phyloP scores from a whole-genome alignment of 805 yeast genomes.

The Yarrowia porcina region DNA sequence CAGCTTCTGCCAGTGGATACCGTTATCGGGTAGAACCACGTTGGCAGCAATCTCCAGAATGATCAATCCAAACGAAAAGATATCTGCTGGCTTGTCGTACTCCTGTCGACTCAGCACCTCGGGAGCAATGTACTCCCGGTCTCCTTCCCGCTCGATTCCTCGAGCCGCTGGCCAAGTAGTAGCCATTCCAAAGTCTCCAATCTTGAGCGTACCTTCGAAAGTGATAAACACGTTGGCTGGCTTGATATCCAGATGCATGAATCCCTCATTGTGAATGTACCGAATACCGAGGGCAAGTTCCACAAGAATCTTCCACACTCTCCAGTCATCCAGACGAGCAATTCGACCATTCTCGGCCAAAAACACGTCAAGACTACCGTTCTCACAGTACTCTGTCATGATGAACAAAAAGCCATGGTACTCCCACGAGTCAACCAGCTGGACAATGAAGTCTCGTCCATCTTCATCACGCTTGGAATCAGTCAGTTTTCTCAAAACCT shows the following conservation, averaged over 20 bases:
- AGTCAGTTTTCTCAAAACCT: slow-evolving; percentile 45
- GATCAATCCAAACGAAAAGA: slow-evolving; percentile 89
- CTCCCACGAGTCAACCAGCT: slow-evolving; percentile 84
- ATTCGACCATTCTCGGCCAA: slow-evolving; percentile 71
- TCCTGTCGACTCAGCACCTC: slow-evolving; percentile 79
- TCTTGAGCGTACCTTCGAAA: slow-evolving; percentile 88
- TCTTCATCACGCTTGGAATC: slow-evolving; percentile 41
- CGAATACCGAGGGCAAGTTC: slow-evolving; percentile 77
- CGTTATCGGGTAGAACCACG: slow-evolving; percentile 91
- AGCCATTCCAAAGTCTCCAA: slow-evolving; percentile 97
- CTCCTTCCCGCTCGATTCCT: slow-evolving; percentile 90
- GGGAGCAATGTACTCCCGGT: slow-evolving; percentile 96
- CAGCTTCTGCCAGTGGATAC: slow-evolving; percentile 92
- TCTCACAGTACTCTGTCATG: slow-evolving; percentile 93
- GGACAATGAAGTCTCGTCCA: slow-evolving; percentile 74
- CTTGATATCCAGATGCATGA: slow-evolving; percentile 84
- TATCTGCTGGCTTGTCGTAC: slow-evolving; percentile 89
- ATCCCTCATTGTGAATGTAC: slow-evolving; percentile 72
- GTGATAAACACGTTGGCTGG: slow-evolving; percentile 94
- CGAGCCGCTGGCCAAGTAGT: slow-evolving; percentile 61
- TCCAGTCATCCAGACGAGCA: slow-evolving; percentile 86
- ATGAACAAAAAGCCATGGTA: slow-evolving; percentile 68
- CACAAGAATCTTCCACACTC: slow-evolving; percentile 93
- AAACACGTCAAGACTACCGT: slow-evolving; percentile 83
- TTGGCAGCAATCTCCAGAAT: slow-evolving; percentile 96